These are phyloP conservation scores for Penicillium coffeae DNA, from an alignment of 495 filamentous ascomycete species.

Conservation along the genomic window DNA sequence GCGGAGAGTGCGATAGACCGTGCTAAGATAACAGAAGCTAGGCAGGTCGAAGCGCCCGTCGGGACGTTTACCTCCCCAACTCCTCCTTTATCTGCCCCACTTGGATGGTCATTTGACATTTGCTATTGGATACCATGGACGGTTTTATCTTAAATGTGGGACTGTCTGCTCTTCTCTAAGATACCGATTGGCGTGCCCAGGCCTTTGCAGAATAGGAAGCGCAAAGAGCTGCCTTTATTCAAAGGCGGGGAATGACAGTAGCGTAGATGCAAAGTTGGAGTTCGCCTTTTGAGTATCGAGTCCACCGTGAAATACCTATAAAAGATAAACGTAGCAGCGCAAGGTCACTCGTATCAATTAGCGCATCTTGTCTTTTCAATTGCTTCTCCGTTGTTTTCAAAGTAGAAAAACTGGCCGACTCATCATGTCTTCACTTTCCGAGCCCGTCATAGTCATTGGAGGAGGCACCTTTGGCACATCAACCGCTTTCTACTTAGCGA, in stretches of 20 bases:
- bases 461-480: conserved; percentile 45
- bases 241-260: background rate
- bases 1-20: background rate
- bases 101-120: background rate
- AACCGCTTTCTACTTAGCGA: conserved; percentile 41
- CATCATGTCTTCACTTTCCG: background rate
- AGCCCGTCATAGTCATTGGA: conserved; percentile 17
- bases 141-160: background rate
- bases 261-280: too few relatives aligned
- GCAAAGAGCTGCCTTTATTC: background rate
- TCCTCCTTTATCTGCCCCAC: background rate
- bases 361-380: too few relatives aligned
- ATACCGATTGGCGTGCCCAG: background rate
- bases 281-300: too few relatives aligned
- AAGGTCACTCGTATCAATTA: too few relatives aligned
- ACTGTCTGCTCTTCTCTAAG: background rate
- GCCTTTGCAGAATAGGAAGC: background rate
- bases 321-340: background rate
- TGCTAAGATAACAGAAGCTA: background rate
- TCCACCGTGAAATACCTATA: too few relatives aligned
- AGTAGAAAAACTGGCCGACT: background rate
- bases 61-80: background rate
- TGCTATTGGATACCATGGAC: background rate
- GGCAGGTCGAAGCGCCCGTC: background rate
- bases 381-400: background rate